Evolutionary conservation across 148 eudicot genomes (phyloP), one percentile per base, ranked within the genome.

Genomic region (Rhododendron mucronatum): DNA sequence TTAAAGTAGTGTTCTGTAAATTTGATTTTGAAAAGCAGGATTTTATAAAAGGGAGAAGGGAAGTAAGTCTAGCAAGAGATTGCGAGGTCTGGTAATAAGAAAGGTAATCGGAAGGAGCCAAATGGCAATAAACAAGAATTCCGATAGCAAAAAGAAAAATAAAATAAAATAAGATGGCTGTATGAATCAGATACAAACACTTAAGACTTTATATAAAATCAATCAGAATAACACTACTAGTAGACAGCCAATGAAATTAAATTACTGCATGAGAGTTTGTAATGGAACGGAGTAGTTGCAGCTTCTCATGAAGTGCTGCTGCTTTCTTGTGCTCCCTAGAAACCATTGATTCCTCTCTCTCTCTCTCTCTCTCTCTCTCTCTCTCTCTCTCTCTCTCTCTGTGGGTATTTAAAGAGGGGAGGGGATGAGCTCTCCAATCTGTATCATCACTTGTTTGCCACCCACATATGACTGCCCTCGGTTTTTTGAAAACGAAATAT

Each of bases 221-320:
- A 33, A 69, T 30, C 20, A 71, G 20, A 30, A 13, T 14, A 14
- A 80, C 13, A 11, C 50, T 50, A 13, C 41, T 37, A 79, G 57
- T 37, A 79, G 57, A 65, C 16, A 55, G 83, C 18, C 50, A 85
- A 82, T 65, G 80, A 39, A 28, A 59, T 30, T 45, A 47, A 59
- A 87, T 92, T 96, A 96, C 99, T 87, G 99, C 99, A 89, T 90
- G 97, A 90, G 99, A 96, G 88, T 96, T 88, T 63, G 98, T 93
- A 89, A 96, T 91, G 78, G 99, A 96, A 76, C 99, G 98, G 89
- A 96, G 99, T 28, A 92, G 91, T 87, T 96, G 97, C 88, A 96
- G 95, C 89, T 96, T 93, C 93, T 95, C 96, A 90, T 94, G 94
- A 94, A 96, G 91, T 30, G 89, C 88, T 67, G 74, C 74, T 63